Evolutionary conservation across 768 basidiomycete species (phyloP).

Genomic region (Panaeolus cyanescens): DNA sequence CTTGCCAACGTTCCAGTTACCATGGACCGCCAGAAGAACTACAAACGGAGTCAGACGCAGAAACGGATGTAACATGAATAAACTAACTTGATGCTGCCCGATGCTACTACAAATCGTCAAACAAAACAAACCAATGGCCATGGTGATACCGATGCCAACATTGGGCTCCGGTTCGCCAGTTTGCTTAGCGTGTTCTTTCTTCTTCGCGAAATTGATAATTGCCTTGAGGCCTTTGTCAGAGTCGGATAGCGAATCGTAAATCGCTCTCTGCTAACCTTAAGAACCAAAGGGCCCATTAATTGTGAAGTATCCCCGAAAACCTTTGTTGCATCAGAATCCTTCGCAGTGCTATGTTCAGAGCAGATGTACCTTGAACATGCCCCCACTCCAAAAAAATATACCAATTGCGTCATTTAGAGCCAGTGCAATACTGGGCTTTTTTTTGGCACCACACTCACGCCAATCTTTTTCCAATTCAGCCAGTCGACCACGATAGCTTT

Average conservation of each 20-base stretch:
- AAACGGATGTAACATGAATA: background rate
- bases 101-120: constrained; percentile 54
- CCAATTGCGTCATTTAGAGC: constrained; percentile 65
- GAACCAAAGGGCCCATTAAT: constrained; percentile 63
- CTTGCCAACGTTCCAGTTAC: constrained; percentile 64
- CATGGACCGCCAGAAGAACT: constrained; percentile 78
- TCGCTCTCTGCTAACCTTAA: constrained; percentile 41
- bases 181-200: constrained; percentile 39
- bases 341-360: background rate
- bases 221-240: constrained; percentile 30
- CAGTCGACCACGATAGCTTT: constrained; percentile 25
- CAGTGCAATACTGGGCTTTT: constrained; percentile 55
- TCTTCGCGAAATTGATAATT: constrained; percentile 63
- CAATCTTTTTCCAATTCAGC: constrained; percentile 40
- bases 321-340: constrained; percentile 26
- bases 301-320: constrained; percentile 63
- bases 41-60: constrained; percentile 1
- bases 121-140: constrained; percentile 56
- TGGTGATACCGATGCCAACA: constrained; percentile 58
- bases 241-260: background rate
- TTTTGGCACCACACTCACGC: constrained; percentile 45
- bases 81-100: constrained; percentile 59
- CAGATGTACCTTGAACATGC: constrained; percentile 51
- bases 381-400: constrained; percentile 62
- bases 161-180: constrained; percentile 34